These are phyloP conservation scores for Rubia yunnanensis DNA, from an alignment of 257 asterid species.

Conservation along the genomic window DNA sequence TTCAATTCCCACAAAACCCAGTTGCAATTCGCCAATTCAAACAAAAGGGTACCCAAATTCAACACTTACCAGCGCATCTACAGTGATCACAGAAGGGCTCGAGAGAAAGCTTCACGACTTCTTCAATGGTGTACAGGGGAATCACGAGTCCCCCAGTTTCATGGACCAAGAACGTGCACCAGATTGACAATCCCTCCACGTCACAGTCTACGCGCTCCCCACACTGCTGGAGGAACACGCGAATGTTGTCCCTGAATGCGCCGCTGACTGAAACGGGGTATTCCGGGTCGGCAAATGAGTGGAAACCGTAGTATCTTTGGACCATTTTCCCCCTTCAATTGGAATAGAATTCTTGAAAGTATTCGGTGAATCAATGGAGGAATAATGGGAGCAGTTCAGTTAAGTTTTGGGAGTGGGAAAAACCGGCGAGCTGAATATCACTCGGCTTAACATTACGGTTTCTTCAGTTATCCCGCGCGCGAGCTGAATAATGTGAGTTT, in stretches of 20 bases:
- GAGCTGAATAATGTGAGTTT: neutral
- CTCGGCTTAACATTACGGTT: no score
- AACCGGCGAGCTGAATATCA: neutral
- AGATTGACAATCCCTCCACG: constrained; percentile 50
- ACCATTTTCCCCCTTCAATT: constrained; percentile 15
- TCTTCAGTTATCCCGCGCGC: neutral
- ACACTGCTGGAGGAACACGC: constrained; percentile 51
- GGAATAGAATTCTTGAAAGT: neutral
- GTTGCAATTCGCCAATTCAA: constrained; percentile 3
- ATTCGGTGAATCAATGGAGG: neutral
- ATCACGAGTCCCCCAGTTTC: constrained; percentile 49
- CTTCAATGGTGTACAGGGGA: constrained; percentile 77
- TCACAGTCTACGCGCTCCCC: constrained; percentile 45
- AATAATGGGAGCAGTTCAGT: neutral
- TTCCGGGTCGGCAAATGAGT: constrained; percentile 54
- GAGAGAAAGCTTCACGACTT: constrained; percentile 39
- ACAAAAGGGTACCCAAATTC: constrained; percentile 1
- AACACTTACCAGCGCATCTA: constrained; percentile 52
- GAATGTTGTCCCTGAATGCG: constrained; percentile 62
- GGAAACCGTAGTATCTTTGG: constrained; percentile 46
- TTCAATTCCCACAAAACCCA: constrained; percentile 4
- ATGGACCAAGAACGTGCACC: constrained; percentile 64
- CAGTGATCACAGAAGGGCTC: constrained; percentile 67
- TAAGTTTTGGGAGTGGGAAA: neutral
- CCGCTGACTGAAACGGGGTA: constrained; percentile 38